Conservation (phyloP, 1,284 basidiomycete genomes). For the Athelia psychrophila region DNA sequence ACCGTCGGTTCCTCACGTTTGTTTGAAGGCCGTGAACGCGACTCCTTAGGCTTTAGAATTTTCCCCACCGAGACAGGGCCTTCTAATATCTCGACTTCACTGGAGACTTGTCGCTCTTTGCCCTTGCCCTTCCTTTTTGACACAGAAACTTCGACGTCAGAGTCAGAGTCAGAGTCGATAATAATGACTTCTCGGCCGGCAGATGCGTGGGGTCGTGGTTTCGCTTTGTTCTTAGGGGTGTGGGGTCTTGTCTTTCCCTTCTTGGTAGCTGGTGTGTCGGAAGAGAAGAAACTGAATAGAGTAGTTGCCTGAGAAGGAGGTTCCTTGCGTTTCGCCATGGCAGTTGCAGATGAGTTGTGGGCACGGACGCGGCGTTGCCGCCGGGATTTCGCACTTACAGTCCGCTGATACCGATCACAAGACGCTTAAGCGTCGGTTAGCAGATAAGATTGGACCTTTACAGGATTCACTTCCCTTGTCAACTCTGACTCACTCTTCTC, state of each 20-base stretch:
- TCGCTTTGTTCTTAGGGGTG: slow-evolving; percentile 8
- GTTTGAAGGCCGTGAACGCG: neutral
- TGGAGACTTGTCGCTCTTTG: slow-evolving; percentile 14
- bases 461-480: neutral
- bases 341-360: no score
- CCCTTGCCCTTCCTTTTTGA: slow-evolving; percentile 2
- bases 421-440: no score
- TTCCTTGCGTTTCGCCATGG: slow-evolving; percentile 33
- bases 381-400: no score
- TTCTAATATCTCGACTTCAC: slow-evolving; percentile 31
- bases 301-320: slow-evolving; percentile 14
- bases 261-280: slow-evolving; percentile 16
- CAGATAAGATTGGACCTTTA: no score
- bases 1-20: no score
- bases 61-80: neutral
- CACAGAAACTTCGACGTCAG: slow-evolving; percentile 22
- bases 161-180: slow-evolving; percentile 59
- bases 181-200: slow-evolving; percentile 44
- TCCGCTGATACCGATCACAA: no score
- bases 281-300: slow-evolving; percentile 16
- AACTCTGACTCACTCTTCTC: neutral
- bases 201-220: slow-evolving; percentile 7
- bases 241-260: slow-evolving; percentile 13
- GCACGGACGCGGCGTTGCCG: no score
- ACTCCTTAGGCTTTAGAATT: neutral